A percentile compares a stretch with the other conserved stretches of the same genome.
Conservation (phyloP, 257 asterid genomes). For the Solanum neorickii region DNA sequence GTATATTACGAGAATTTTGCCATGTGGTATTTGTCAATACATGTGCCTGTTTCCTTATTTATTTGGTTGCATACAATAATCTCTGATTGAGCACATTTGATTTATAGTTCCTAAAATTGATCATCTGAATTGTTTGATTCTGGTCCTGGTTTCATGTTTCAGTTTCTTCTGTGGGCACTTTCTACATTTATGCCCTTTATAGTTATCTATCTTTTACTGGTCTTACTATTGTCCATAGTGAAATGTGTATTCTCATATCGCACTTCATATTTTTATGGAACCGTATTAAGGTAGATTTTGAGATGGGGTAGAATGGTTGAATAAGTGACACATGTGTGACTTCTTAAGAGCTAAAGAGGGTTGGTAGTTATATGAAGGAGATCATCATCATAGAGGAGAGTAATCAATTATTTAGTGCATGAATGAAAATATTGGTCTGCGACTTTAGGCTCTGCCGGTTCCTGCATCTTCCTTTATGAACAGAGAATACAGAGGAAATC, state of each 20-base stretch:
- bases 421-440: not conserved
- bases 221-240: not conserved
- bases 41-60: not conserved
- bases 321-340: not conserved
- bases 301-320: not conserved
- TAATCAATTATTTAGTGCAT: not conserved
- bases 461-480: not conserved
- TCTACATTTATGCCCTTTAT: slow-evolving; percentile 45
- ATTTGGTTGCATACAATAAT: not conserved
- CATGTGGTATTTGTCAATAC: not conserved
- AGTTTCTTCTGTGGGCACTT: slow-evolving; percentile 42
- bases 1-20: not conserved
- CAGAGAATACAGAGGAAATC: not conserved
- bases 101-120: slow-evolving; percentile 26
- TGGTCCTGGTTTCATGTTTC: slow-evolving; percentile 54
- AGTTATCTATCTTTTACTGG: slow-evolving; percentile 28
- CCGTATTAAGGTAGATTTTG: not conserved
- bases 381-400: not conserved
- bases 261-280: not conserved
- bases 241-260: not conserved
- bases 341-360: not conserved
- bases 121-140: slow-evolving; percentile 36
- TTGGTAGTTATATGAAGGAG: not conserved
- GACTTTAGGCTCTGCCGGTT: not conserved
- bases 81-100: not conserved